Evolutionary conservation across 2,329 filamentous ascomycete genomes (phyloP), one percentile per base, ranked within the genome.

Genomic region (Fusarium sp.): DNA sequence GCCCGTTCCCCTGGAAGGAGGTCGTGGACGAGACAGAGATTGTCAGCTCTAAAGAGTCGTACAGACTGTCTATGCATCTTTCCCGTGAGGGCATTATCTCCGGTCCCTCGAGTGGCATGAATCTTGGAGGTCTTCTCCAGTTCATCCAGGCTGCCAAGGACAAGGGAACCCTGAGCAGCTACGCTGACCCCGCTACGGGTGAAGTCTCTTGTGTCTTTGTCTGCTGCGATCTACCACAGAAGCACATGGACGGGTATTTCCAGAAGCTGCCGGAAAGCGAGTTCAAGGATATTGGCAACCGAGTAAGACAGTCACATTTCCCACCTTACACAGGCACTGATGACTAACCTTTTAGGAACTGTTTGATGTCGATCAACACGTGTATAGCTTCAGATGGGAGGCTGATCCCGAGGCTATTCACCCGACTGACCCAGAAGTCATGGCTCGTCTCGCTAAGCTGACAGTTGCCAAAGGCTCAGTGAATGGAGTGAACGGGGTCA

Each of bases 371-470:
- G 50, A 54, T 34, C 50, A 54, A 20, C 50, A 54, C 50, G 50
- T 54, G 7, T 54, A 54, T 18, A 54, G 50, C 18, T 54, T 54
- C 50, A 54, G 50, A 33, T 54, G 50, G 50, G 50, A 54, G 10
- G 50, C 29, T n/a, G 50, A 54, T 14, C 50, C 50, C 14, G 50
- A 20, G 11, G 50, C 50, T 7, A 54, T 54, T 18, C 50, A 54
- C 31, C 50, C 50, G 4, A 54, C 50, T 36, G 50, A 54, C 31
- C 31, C 50, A 7, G 31, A 25, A 11, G 31, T 54, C 13, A 54
- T 54, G 50, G 31, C 34, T 23, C 27, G 50, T 3, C 13, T 54
- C 14, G 14, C 50, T 18, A 54, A 54, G 18, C 18, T 54, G 50
- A 11, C 31, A n/a, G 25, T 54, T 36, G 8, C 29, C 50, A 23